Conservation (phyloP, 2,329 filamentous ascomycete species). For the Sarocladium kiliense region DNA sequence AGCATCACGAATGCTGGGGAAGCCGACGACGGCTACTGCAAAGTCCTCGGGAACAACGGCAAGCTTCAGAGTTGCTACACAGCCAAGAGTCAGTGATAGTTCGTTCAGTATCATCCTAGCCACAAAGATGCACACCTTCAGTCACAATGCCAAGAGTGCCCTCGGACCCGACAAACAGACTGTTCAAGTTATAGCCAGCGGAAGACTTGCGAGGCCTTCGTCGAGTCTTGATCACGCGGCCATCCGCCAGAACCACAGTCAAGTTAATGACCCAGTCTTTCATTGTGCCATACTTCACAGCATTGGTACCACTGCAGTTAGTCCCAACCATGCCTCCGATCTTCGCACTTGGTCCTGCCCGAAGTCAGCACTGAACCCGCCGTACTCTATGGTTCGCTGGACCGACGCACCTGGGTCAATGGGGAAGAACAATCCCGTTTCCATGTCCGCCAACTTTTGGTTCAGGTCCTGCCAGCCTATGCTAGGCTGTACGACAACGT, state of each 20-base stretch:
- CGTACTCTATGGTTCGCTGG: background rate
- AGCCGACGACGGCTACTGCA: constrained; percentile 74
- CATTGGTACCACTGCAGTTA: constrained; percentile 73
- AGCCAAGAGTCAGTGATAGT: background rate
- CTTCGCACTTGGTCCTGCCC: constrained; percentile 56
- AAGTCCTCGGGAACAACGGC: constrained; percentile 70
- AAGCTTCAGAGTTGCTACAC: constrained; percentile 66
- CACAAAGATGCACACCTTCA: constrained; percentile 41
- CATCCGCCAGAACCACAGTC: constrained; percentile 75
- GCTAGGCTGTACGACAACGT: constrained; percentile 85
- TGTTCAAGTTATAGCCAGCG: constrained; percentile 78
- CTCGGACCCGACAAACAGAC: constrained; percentile 75
- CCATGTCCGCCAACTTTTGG: constrained; percentile 59
- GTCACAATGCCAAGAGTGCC: constrained; percentile 78
- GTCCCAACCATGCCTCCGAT: constrained; percentile 82
- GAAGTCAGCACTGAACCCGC: background rate
- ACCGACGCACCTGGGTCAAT: constrained; percentile 70
- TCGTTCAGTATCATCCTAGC: background rate
- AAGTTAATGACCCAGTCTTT: constrained; percentile 83
- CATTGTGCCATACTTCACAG: constrained; percentile 79
- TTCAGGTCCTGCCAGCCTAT: constrained; percentile 93
- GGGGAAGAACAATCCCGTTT: constrained; percentile 80
- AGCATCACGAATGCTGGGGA: constrained; percentile 71
- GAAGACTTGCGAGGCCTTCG: constrained; percentile 74
- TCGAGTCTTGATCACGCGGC: constrained; percentile 73